Conservation (phyloP, 129 eudicot genomes). For the carrot (Daucus carota) region DH1_v3.0 NC_030384.2:41885501-41886000, state of each 20-base stretch:
- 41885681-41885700: neutral
- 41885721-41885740: neutral
- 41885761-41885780: neutral
- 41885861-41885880: slow-evolving; percentile 76
- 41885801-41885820: neutral
- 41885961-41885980: slow-evolving; percentile 65
- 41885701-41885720: neutral
- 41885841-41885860: slow-evolving; percentile 36
- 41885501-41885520: slow-evolving; percentile 66
- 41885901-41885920: slow-evolving; percentile 63
- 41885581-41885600: neutral
- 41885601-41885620: neutral
- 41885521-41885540: slow-evolving; percentile 59
- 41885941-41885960: slow-evolving; percentile 78
- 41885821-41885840: neutral
- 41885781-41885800: neutral
- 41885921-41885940: slow-evolving; percentile 88
- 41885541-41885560: slow-evolving; percentile 67
- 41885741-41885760: neutral
- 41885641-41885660: neutral
- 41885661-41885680: neutral
- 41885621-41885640: neutral
- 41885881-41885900: slow-evolving; percentile 83
- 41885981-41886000: slow-evolving; percentile 51
- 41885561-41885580: slow-evolving; percentile 2